Base-by-base conservation (phyloP, 176 grass and related monocot genomes). In the Eragrostis curvula region DNA sequence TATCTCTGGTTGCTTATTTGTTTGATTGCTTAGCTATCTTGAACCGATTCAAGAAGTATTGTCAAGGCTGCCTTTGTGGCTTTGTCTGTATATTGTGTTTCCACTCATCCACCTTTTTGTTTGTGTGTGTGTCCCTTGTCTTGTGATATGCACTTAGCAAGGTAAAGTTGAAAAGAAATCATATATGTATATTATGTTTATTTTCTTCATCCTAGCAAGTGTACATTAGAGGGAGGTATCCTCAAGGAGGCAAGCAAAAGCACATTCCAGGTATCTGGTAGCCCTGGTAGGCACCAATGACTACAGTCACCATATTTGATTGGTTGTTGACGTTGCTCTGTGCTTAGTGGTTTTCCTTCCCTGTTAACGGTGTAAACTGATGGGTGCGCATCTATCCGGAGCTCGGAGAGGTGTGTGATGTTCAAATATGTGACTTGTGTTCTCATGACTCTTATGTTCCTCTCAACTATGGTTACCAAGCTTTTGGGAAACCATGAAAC, bases 271-370 rank as follows among this genome's bases (percentile, higher is more conserved):
- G 87, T 89, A 52, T 89, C 89, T 1, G 89, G 87, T 6, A 89
- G 11, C 39, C 89, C 86, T 15, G 86, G 84, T 57, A 91, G 53
- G 51, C 92, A 94, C 89, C 87, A 91, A 28, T 94, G 92, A 70
- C 92, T 91, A 78, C 92, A 91, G 44, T 91, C 92, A 0, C 84
- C 78, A 1, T 84, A 85, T 40, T 16, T 46, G 0, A 46, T 11
- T 1, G 87, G 92, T 2, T 80, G 81, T 15, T 27, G 51, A 5
- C 24, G 41, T 52, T 94, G 84, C 77, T 89, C 68, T 0, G 12
- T 25, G 7, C 77, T 69, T 5, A 89, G 57, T 15, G 69, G 73
- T n/a, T 85, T 89, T 17, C 92, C 89, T 11, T 69, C 67, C 17
- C 52, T 32, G 6, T 70, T 49, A 58, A 79, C 72, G 5, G 89